Evolutionary conservation across 257 asterid species (phyloP), one percentile per base, ranked within the genome.

Genomic region (Forsythia viridissima): DNA sequence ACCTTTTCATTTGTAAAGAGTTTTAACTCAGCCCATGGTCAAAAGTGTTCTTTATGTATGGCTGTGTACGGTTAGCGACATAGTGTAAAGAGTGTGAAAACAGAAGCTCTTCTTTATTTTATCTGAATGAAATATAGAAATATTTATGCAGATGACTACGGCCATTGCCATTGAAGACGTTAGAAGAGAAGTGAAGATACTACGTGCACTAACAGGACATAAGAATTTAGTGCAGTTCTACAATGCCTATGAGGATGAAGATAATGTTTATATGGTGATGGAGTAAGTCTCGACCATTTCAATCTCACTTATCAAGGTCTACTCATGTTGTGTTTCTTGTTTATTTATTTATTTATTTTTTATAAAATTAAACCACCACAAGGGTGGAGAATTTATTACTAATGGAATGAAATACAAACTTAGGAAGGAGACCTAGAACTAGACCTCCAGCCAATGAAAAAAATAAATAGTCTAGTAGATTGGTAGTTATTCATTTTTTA

Each of bases 141-240:
- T 30, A 30, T 30, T 30, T 30, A 73, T 76, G 80, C 86, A 90
- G 94, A 90, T 90, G 93, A 86, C 90, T 37, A 90, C 93, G 4
- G 79, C 87, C 5, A 86, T 90, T 55, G 90, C 93, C 81, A 85
- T 89, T 68, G 91, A 90, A 79, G 93, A 89, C 34, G 85, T 83
- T 51, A 81, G 93, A 79, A 77, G 95, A 81, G 95, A 90, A 86
- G 93, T 89, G 43, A 89, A 87, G 84, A 87, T 90, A 63, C 83
- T 89, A 21, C 87, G 90, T 57, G 91, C 90, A 1, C 78, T 90
- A 24, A 81, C 88, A 0, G 90, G 91, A 79, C 95, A 90, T 70
- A 86, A 79, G 75, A 88, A 88, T 79, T 85, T 88, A 63, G 90
- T 90, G 71, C 85, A 86, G 73, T 84, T 90, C 84, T 86, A 86